phyloP scores from a whole-genome alignment of 1,284 basidiomycete species.

The Apiotrichum mycotoxinovorans region DNA sequence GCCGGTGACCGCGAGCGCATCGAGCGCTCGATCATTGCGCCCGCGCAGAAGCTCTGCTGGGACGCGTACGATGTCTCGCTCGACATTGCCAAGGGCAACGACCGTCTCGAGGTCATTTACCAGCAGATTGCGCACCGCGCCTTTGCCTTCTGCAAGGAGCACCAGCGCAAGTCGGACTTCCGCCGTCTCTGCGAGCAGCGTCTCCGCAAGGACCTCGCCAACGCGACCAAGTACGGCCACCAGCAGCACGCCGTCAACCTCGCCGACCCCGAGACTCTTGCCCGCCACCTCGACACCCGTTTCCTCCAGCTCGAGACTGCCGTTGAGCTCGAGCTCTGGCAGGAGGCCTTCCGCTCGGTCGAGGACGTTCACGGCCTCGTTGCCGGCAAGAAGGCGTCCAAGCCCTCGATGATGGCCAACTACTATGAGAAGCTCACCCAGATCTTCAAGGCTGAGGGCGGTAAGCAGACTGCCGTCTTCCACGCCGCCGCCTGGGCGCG shows the following conservation, averaged over 20 bases:
- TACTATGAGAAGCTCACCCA: conserved; percentile 98
- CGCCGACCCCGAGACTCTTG: conserved; percentile 90
- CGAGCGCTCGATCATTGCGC: conserved; percentile 90
- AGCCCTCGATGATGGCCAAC: conserved; percentile 96
- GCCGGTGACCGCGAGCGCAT: conserved; percentile 89
- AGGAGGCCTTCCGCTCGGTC: conserved; percentile 96
- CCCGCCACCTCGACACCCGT: conserved; percentile 95
- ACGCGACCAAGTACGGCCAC: conserved; percentile 92
- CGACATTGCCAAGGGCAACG: conserved; percentile 96
- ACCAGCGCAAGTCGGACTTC: conserved; percentile 96
- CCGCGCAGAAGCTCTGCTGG: conserved; percentile 98
- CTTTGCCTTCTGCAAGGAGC: conserved; percentile 92
- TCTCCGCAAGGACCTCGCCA: conserved; percentile 88
- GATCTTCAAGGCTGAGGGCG: conserved; percentile 66
- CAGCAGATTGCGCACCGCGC: conserved; percentile 96
- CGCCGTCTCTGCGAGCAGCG: conserved; percentile 89
- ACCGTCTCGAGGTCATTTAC: conserved; percentile 87
- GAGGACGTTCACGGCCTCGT: conserved; percentile 98
- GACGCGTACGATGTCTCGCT: conserved; percentile 95
- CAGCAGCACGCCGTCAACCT: conserved; percentile 98
- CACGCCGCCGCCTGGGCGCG: conserved; percentile 95
- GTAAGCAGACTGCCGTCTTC: conserved; percentile 78
- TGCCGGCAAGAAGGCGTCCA: conserved; percentile 74
- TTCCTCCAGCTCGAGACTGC: conserved; percentile 98
- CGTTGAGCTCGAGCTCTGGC: conserved; percentile 98